phyloP scores from a whole-genome alignment of 352 stramenopile species.

The Pythium sp. region DNA sequence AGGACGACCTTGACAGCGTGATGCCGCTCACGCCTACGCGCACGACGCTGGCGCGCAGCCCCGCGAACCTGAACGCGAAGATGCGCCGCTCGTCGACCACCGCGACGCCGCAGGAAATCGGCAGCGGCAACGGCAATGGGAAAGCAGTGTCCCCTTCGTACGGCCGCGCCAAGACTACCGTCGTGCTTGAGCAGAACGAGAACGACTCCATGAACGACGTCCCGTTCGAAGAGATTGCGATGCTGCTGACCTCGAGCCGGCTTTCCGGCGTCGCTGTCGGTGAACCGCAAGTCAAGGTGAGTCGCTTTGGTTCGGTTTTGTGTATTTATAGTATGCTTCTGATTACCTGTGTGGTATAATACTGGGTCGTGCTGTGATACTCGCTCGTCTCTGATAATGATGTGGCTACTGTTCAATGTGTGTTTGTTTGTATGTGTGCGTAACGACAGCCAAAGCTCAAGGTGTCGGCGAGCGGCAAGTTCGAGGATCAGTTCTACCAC shows the following conservation, averaged over 20 bases:
- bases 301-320: not conserved
- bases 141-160: not conserved
- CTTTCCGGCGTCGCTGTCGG: slow-evolving; percentile 2
- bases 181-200: slow-evolving; percentile 17
- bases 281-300: slow-evolving; percentile 20
- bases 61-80: not conserved
- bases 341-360: not conserved
- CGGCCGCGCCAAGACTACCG: slow-evolving; percentile 13
- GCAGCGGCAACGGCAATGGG: not conserved
- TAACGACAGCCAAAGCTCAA: slow-evolving; percentile 59
- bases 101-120: not conserved
- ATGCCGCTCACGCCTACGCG: slow-evolving; percentile 4
- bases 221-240: slow-evolving; percentile 22
- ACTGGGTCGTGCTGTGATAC: not conserved
- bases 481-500: slow-evolving; percentile 88
- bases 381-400: not conserved
- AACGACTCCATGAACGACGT: slow-evolving; percentile 20
- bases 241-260: slow-evolving; percentile 13
- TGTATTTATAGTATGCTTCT: not conserved
- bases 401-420: not conserved
- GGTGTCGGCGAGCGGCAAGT: slow-evolving; percentile 77
- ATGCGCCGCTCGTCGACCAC: slow-evolving; percentile 1
- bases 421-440: not conserved
- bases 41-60: not conserved
- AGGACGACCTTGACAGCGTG: not conserved